Base-by-base conservation (phyloP, 2,329 filamentous ascomycete genomes). In the Fusarium musae region DNA sequence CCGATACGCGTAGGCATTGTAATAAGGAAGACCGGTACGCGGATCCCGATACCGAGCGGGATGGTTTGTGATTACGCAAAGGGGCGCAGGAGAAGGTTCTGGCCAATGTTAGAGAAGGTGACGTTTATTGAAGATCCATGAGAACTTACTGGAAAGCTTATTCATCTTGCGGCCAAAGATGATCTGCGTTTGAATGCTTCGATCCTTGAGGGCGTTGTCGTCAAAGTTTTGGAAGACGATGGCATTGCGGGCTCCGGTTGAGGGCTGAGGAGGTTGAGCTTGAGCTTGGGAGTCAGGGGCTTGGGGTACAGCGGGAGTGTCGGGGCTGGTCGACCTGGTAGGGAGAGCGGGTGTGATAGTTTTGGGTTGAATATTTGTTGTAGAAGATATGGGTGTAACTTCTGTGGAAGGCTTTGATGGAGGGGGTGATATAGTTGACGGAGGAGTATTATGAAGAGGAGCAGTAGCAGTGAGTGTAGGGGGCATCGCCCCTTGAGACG, bases 1-100 rank as follows among this genome's bases (percentile, higher is more conserved):
- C 76, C 90, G 90, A 83, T 95, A 98, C 0, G 95, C 95, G 70
- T 92, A 89, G 47, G 90, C 85, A 79, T 96, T 96, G 72, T 90
- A 88, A 82, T 96, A 99, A 2, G 92, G 90, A 21, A 98, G 87
- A 0, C 93, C 93, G 0, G 96, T 98, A 75, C 89, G 88, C 1
- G 95, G 94, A 80, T 99, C 96, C 30, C 91, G 89, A 82, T 97
- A 98, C 61, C 90, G 90, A 17, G 96, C 96, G 9, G 92, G 90
- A 59, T 92, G 89, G 77, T 92, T 93, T 2, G 94, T 98, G 79
- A 98, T 95, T 54, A 91, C 92, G 81, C 96, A 99, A 37, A 92
- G 85, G 21, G 88, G 84, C 2, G 82, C 79, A 19, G 87, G 84
- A 6, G 86, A 79, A 23, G 87, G 88, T 78, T 89, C 87, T 89